These are phyloP conservation scores for Warburgia ugandensis DNA, from an alignment of 164 flowering plant species.

Conservation along the genomic window DNA sequence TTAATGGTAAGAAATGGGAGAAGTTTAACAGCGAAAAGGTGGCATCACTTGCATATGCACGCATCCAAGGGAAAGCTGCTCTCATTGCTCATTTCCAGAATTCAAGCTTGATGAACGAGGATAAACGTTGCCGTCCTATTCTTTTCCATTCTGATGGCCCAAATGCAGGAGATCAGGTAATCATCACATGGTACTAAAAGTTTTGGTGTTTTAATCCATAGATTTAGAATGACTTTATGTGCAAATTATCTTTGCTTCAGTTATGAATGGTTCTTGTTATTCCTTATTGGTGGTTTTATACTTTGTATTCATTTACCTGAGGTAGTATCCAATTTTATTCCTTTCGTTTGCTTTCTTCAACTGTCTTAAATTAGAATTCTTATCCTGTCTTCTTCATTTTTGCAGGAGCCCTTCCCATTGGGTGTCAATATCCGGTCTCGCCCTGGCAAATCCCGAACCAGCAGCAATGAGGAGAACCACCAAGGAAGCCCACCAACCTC, in stretches of 20 bases:
- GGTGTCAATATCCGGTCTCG: constrained; percentile 57
- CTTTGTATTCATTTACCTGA: background rate
- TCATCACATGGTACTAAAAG: too few species aligned
- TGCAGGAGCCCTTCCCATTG: constrained; percentile 85
- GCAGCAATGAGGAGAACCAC: constrained; percentile 35
- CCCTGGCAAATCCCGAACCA: constrained; percentile 37
- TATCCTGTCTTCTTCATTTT: constrained; percentile 4
- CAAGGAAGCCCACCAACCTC: constrained; percentile 40
- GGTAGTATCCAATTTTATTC: background rate
- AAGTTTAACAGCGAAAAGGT: constrained; percentile 93
- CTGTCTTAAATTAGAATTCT: too few species aligned
- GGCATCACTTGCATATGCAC: constrained; percentile 81
- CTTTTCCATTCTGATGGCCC: constrained; percentile 84
- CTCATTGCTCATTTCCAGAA: constrained; percentile 86
- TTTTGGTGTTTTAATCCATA: too few species aligned
- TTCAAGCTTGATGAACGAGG: constrained; percentile 94
- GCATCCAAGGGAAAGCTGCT: constrained; percentile 85
- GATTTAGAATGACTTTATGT: too few species aligned
- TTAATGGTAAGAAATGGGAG: constrained; percentile 89
- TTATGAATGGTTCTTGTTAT: too few species aligned
- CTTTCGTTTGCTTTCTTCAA: too few species aligned
- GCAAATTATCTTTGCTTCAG: too few species aligned
- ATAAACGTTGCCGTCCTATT: constrained; percentile 88
- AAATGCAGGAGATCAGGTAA: constrained; percentile 87
- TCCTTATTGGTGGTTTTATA: background rate